Percentiles rank a stretch among this genome's conserved stretches.
phyloP scores from a whole-genome alignment of 495 filamentous ascomycete species.

The Jackrogersella multiformis region DNA sequence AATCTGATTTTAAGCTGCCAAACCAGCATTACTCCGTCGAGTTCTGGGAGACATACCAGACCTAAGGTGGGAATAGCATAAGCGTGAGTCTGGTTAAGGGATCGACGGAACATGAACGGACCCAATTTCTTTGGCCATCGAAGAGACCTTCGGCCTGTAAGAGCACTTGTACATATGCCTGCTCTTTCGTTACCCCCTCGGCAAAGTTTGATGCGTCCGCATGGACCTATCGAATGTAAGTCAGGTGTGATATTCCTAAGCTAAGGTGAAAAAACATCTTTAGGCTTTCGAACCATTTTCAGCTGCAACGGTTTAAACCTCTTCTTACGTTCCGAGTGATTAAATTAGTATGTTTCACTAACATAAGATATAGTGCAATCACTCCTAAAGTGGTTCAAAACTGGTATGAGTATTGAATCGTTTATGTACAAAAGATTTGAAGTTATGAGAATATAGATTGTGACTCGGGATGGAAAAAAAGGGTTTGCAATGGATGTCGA shows the following conservation, averaged over 20 bases:
- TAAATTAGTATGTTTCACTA: no score
- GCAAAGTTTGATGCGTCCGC: conserved; percentile 84
- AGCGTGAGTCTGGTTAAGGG: conserved; percentile 6
- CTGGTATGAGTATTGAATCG: neutral
- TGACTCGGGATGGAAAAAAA: conserved; percentile 18
- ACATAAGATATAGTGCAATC: neutral
- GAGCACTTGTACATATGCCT: conserved; percentile 80
- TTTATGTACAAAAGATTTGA: neutral
- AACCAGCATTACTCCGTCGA: neutral
- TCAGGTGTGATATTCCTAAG: conserved; percentile 6
- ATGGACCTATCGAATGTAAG: conserved; percentile 70
- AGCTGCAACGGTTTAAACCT: neutral
- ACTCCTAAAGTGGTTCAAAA: neutral
- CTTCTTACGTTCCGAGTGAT: neutral
- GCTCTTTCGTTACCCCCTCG: conserved; percentile 69
- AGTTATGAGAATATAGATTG: neutral
- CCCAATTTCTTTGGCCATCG: conserved; percentile 87
- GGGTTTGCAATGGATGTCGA: conserved; percentile 21
- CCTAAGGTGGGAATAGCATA: conserved; percentile 16
- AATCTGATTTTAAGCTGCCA: neutral
- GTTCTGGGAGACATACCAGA: conserved; percentile 42
- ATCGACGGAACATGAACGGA: conserved; percentile 50
- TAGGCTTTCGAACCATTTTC: conserved; percentile 20
- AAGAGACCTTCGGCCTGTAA: conserved; percentile 76
- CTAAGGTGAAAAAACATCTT: neutral